These are phyloP conservation scores for Apiotrichum porosum DNA, from an alignment of 1,284 basidiomycete species.

Conservation along the genomic window DNA sequence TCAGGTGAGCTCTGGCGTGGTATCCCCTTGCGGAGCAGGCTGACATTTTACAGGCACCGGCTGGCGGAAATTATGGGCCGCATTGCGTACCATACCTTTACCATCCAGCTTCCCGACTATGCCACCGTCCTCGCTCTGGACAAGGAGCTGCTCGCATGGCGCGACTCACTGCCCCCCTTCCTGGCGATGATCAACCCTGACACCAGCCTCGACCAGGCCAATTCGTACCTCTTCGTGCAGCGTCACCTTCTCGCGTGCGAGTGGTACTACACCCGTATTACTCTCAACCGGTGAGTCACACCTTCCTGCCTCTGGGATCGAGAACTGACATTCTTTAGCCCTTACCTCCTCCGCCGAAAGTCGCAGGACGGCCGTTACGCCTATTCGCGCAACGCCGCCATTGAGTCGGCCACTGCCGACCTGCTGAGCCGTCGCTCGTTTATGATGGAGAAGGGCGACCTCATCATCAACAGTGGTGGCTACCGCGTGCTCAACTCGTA, in stretches of 20 bases:
- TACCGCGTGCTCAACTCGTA: slow-evolving; percentile 50
- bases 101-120: slow-evolving; percentile 50
- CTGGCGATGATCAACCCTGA: slow-evolving; percentile 45
- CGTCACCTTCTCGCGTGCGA: slow-evolving; percentile 46
- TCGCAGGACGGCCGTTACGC: slow-evolving; percentile 46
- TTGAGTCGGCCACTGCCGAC: slow-evolving; percentile 50
- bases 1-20: slow-evolving; percentile 28
- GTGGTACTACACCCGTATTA: slow-evolving; percentile 48
- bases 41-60: slow-evolving; percentile 34
- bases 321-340: slow-evolving; percentile 20
- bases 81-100: slow-evolving; percentile 51
- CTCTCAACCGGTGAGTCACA: slow-evolving; percentile 32
- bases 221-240: slow-evolving; percentile 48
- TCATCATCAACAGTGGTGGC: slow-evolving; percentile 47
- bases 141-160: slow-evolving; percentile 48
- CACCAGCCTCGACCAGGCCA: slow-evolving; percentile 36
- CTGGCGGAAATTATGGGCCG: slow-evolving; percentile 50
- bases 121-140: slow-evolving; percentile 49
- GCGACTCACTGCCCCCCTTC: slow-evolving; percentile 44
- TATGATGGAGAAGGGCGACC: slow-evolving; percentile 48
- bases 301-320: slow-evolving; percentile 11
- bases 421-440: slow-evolving; percentile 46
- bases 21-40: too few relatives aligned
- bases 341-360: slow-evolving; percentile 48
- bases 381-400: slow-evolving; percentile 49